A percentile compares a stretch with the other conserved stretches of the same genome.
phyloP scores from a whole-genome alignment of 805 yeast species.

The Candida ulmi region DNA sequence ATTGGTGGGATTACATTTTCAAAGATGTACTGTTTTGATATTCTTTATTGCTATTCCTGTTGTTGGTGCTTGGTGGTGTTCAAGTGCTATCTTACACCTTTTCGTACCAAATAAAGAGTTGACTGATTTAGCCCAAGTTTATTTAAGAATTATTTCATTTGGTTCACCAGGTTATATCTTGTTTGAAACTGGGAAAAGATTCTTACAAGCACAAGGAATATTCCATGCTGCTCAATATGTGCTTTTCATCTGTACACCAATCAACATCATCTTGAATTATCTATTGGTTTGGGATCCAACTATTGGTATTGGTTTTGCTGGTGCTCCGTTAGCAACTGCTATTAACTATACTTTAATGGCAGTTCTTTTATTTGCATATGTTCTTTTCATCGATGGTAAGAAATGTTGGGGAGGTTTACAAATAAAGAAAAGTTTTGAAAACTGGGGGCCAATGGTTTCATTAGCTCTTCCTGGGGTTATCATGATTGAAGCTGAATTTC shows the following conservation, averaged over 20 bases:
- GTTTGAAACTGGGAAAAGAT: conserved; percentile 74
- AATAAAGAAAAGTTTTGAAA: conserved; percentile 20
- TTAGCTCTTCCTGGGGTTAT: conserved; percentile 59
- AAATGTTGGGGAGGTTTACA: conserved; percentile 31
- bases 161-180: conserved; percentile 69
- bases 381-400: conserved; percentile 34
- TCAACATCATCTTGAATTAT: conserved; percentile 56
- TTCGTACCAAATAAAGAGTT: conserved; percentile 51
- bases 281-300: conserved; percentile 55
- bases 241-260: conserved; percentile 55
- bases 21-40: conserved; percentile 61
- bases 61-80: conserved; percentile 52
- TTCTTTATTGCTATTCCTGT: conserved; percentile 43
- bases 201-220: conserved; percentile 70
- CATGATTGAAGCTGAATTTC: conserved; percentile 61
- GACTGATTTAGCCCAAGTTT: conserved; percentile 50
- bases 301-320: conserved; percentile 62
- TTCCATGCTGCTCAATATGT: conserved; percentile 70
- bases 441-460: conserved; percentile 45
- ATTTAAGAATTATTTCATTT: conserved; percentile 45
- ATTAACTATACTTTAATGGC: conserved; percentile 61
- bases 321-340: conserved; percentile 69
- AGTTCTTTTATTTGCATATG: conserved; percentile 47
- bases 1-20: conserved; percentile 61
- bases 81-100: conserved; percentile 36